Evolutionary conservation across 805 yeast species (phyloP).

Genomic region (Wickerhamomyces ciferrii): DNA sequence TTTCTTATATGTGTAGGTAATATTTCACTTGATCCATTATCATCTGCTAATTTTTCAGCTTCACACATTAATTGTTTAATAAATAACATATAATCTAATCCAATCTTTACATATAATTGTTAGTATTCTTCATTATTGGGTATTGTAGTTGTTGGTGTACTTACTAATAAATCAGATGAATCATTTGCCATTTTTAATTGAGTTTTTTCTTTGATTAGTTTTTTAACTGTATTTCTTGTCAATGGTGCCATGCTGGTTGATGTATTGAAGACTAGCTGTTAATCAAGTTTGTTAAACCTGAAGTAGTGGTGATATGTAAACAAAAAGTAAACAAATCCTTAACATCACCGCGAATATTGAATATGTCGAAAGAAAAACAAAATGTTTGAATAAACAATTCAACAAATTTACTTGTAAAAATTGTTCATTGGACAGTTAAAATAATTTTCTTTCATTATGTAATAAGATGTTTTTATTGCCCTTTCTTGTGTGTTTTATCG

Average conservation of each 20-base stretch:
- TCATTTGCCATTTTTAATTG: constrained; percentile 27
- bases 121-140: not conserved
- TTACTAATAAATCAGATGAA: constrained; percentile 32
- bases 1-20: constrained; percentile 35
- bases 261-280: not conserved
- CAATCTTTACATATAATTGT: too few species aligned
- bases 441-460: too few species aligned
- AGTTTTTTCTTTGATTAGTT: constrained; percentile 19
- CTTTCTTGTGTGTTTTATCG: too few species aligned
- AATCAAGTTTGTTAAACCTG: too few species aligned
- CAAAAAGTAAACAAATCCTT: too few species aligned
- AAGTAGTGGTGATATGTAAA: too few species aligned
- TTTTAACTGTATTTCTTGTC: constrained; percentile 11
- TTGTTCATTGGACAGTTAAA: too few species aligned
- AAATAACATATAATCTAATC: constrained; percentile 43
- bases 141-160: not conserved
- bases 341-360: too few species aligned
- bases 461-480: too few species aligned
- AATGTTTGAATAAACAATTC: too few species aligned
- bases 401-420: too few species aligned
- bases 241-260: constrained; percentile 17
- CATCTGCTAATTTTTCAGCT: constrained; percentile 32
- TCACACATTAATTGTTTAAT: constrained; percentile 30
- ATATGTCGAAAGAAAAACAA: too few species aligned
- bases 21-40: constrained; percentile 37